Evolutionary conservation across 345 rosid genomes (phyloP), one percentile per base, ranked within the genome.

Genomic region (Arabis alpina): DNA sequence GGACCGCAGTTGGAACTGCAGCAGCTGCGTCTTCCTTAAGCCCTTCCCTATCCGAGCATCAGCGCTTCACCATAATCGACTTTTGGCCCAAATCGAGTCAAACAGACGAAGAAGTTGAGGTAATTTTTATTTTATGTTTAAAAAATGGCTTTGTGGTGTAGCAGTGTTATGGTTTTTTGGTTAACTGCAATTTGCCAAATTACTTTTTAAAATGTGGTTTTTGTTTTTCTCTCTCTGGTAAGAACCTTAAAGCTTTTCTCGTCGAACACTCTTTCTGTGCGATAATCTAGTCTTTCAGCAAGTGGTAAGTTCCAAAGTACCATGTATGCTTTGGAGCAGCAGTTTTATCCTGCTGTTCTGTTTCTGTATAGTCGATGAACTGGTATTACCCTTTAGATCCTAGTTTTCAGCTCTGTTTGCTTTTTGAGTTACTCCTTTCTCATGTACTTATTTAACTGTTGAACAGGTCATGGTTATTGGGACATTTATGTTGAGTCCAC

Each of bases 61-160:
- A 90, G 80, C 84, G 88, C 62, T 90, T 93, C 71, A 87, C 82
- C 58, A 90, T 93, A 56, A 73, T 72, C 36, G 89, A 90, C 75
- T 86, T 88, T 79, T 85, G 93, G 34, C 98, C 98, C 4, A 90
- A 90, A 75, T 87, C 95, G 93, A 82, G 87, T 48, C 82, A 79
- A 65, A 43, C 81, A 61, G 87, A 85, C 72, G 66, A 87, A 50
- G 90, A 84, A 79, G 73, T 77, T 55, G 86, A 88, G 98, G 98
- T 92, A 83, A 62, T 40, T 13, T 54, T 45, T 7, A 12, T 40
- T 15, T 67, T 60, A 19, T 30, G 32, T 32, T n/a, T 41, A 15
- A 13, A 39, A 45, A 39, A 8, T 28, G 13, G n/a, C 28, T 51
- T 15, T 50, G 3, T 61, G 34, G 52, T 41, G 11, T 59, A 28